A percentile compares a stretch with the other conserved stretches of the same genome.
These are phyloP conservation scores for Aleurites moluccanus DNA, from an alignment of 441 rosid genomes.

Conservation along the genomic window DNA sequence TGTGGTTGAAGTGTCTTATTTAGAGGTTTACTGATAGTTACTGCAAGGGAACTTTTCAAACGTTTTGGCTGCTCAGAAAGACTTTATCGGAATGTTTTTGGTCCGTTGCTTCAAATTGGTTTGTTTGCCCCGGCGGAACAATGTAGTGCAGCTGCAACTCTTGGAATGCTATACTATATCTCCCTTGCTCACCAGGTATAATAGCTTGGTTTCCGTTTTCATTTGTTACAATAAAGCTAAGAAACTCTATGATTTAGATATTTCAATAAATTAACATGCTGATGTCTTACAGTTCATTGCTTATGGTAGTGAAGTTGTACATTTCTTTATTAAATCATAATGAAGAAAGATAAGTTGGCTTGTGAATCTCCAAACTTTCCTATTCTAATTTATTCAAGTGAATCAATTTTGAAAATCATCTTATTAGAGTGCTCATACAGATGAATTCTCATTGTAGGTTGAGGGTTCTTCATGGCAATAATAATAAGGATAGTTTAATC, in stretches of 20 bases:
- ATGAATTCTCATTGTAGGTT: not conserved
- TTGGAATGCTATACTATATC: conserved; percentile 48
- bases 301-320: not conserved
- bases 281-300: not conserved
- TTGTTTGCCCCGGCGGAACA: conserved; percentile 59
- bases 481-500: not conserved
- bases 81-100: conserved; percentile 42
- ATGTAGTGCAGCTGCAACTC: conserved; percentile 66
- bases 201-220: conserved; percentile 1
- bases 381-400: not conserved
- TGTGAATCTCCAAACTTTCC: not conserved
- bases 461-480: not conserved
- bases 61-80: conserved; percentile 57
- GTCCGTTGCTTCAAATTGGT: conserved; percentile 64
- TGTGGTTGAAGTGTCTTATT: conserved; percentile 35
- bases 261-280: not conserved
- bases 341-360: not conserved
- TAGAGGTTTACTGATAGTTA: conserved; percentile 43
- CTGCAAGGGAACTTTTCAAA: conserved; percentile 72
- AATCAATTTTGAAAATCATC: not conserved
- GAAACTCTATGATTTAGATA: not conserved
- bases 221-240: not conserved
- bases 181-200: conserved; percentile 59
- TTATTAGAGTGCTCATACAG: not conserved
- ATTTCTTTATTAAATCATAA: not conserved